Conservation (phyloP, 768 basidiomycete genomes). For the Ephemerocybe angulata region DNA sequence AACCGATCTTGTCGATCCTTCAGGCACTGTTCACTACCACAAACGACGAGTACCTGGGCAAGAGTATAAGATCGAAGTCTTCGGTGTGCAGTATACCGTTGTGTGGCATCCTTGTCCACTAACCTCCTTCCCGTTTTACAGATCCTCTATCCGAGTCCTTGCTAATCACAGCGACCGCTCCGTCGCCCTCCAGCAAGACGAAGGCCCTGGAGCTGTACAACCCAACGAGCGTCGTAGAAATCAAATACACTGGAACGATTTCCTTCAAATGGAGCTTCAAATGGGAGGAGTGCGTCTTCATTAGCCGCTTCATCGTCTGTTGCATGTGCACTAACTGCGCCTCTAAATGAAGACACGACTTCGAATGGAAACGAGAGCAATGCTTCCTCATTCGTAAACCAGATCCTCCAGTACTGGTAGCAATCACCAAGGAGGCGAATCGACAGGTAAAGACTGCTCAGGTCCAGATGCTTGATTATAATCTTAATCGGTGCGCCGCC, state of each 20-base stretch:
- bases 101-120: neutral
- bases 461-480: slow-evolving; percentile 82
- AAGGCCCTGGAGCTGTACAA: slow-evolving; percentile 77
- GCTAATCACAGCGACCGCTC: slow-evolving; percentile 65
- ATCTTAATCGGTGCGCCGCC: slow-evolving; percentile 60
- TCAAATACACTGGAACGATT: slow-evolving; percentile 71
- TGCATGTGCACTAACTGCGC: slow-evolving; percentile 1
- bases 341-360: slow-evolving; percentile 55
- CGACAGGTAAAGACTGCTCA: slow-evolving; percentile 61
- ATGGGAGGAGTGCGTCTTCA: slow-evolving; percentile 73
- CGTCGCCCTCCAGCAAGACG: slow-evolving; percentile 60
- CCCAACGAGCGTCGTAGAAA: slow-evolving; percentile 63
- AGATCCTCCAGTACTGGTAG: slow-evolving; percentile 82
- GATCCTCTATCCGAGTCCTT: slow-evolving; percentile 72
- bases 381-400: slow-evolving; percentile 83
- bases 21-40: slow-evolving; percentile 64
- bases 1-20: slow-evolving; percentile 66
- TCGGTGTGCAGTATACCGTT: slow-evolving; percentile 39
- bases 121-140: no score
- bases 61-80: slow-evolving; percentile 63
- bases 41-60: slow-evolving; percentile 57
- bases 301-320: neutral
- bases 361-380: slow-evolving; percentile 83
- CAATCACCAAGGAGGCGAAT: slow-evolving; percentile 72
- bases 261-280: slow-evolving; percentile 75